A percentile compares a stretch with the other conserved stretches of the same genome.
phyloP scores from a whole-genome alignment of 805 yeast genomes.

The Kodamaea jinghongensis region DNA sequence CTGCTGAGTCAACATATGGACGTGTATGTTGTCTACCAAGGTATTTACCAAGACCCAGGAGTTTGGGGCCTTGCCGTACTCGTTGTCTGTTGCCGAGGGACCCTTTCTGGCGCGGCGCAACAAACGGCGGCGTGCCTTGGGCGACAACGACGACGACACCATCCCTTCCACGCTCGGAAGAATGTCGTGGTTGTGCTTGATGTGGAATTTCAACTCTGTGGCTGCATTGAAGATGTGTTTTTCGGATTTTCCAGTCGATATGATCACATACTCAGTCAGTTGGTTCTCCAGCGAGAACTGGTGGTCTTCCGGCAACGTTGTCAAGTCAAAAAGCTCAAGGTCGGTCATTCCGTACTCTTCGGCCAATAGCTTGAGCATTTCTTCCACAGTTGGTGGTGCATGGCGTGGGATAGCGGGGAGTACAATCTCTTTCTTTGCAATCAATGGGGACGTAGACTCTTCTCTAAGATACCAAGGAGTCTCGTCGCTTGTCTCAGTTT shows the following conservation, averaged over 20 bases:
- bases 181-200: conserved; percentile 46
- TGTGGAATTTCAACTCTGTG: conserved; percentile 49
- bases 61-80: conserved; percentile 57
- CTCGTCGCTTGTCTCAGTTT: conserved; percentile 1
- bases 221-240: conserved; percentile 75
- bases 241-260: conserved; percentile 74
- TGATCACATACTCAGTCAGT: conserved; percentile 40
- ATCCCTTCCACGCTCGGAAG: conserved; percentile 70
- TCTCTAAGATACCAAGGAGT: conserved; percentile 64
- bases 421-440: conserved; percentile 18
- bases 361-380: conserved; percentile 47
- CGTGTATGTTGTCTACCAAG: conserved; percentile 54
- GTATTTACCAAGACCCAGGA: conserved; percentile 85
- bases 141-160: conserved; percentile 51
- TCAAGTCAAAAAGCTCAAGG: conserved; percentile 61
- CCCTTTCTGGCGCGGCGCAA: conserved; percentile 55
- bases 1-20: conserved; percentile 71
- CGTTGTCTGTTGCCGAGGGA: conserved; percentile 50
- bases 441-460: conserved; percentile 32
- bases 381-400: conserved; percentile 52
- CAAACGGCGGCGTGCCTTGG: conserved; percentile 36
- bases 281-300: conserved; percentile 27
- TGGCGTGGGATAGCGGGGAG: conserved; percentile 59
- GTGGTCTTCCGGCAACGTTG: conserved; percentile 33
- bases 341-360: conserved; percentile 65